Conservation (phyloP, 768 basidiomycete species). For the Roridomyces roridus region DNA sequence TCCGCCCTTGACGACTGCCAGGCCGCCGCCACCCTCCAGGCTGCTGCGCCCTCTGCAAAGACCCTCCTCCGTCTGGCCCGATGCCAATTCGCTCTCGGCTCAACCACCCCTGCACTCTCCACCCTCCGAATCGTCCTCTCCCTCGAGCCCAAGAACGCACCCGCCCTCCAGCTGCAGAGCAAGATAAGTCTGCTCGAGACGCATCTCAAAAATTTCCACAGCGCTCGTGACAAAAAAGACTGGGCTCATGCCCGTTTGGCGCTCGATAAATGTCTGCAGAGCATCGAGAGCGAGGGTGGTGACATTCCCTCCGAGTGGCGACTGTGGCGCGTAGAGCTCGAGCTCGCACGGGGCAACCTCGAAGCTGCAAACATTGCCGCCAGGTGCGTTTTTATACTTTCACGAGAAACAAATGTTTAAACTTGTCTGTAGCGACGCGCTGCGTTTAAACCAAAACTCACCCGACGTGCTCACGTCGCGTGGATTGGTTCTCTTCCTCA, state of each 20-base stretch:
- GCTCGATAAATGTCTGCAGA: conserved; percentile 76
- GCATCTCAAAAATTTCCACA: conserved; percentile 69
- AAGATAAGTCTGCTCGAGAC: conserved; percentile 66
- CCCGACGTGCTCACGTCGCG: conserved; percentile 82
- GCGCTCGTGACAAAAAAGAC: conserved; percentile 61
- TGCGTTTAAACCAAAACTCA: conserved; percentile 73
- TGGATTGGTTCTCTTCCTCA: conserved; percentile 79
- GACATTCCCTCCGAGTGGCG: conserved; percentile 84
- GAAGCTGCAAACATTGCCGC: conserved; percentile 78
- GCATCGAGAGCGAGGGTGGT: conserved; percentile 76
- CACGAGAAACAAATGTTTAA: not conserved
- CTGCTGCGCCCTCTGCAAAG: conserved; percentile 67
- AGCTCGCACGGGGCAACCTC: conserved; percentile 72
- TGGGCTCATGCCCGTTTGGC: conserved; percentile 84
- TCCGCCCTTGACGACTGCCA: conserved; percentile 82
- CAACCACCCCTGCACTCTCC: conserved; percentile 68
- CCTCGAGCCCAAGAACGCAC: conserved; percentile 66
- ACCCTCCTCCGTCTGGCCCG: conserved; percentile 83
- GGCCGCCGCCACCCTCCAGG: conserved; percentile 69
- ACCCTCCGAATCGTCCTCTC: conserved; percentile 66
- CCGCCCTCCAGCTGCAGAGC: conserved; percentile 64
- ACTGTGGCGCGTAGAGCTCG: conserved; percentile 78
- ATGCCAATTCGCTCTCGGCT: conserved; percentile 84
- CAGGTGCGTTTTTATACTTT: conserved; percentile 57
- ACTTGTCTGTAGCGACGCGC: conserved; percentile 62